These are phyloP conservation scores for Perilla frutescens DNA, from an alignment of 257 asterid genomes.

Conservation along the genomic window DNA sequence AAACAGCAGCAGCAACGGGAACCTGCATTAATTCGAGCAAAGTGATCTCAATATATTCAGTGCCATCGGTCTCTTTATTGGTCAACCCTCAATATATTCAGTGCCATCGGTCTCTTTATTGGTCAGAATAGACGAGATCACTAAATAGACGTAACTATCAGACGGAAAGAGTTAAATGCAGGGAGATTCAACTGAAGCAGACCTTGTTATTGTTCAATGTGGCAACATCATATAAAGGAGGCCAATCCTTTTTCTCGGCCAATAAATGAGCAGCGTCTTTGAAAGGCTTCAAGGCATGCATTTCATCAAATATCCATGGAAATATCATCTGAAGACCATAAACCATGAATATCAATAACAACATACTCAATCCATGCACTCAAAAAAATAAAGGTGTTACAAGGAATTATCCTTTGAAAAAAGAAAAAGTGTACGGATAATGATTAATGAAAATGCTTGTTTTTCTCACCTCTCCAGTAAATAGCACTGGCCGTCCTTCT, in stretches of 20 bases:
- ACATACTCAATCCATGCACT: background rate
- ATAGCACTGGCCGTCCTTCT: constrained; percentile 74
- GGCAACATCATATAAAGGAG: constrained; percentile 69
- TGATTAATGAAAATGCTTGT: background rate
- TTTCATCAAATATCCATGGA: constrained; percentile 95
- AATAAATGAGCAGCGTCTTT: constrained; percentile 78
- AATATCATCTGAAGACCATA: constrained; percentile 69
- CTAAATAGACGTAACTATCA: background rate
- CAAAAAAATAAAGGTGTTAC: background rate
- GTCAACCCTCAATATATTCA: background rate
- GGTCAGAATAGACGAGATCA: background rate
- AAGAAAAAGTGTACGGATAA: too few relatives aligned
- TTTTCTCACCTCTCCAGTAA: constrained; percentile 86
- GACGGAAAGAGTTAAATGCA: background rate
- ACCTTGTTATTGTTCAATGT: constrained; percentile 78
- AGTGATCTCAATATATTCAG: background rate
- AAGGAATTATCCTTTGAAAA: constrained; percentile 7
- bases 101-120: background rate
- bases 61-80: background rate
- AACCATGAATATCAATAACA: constrained; percentile 7
- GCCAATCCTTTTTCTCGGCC: constrained; percentile 92
- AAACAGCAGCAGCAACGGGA: constrained; percentile 95
- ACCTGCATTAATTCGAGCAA: constrained; percentile 50
- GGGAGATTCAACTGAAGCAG: constrained; percentile 9
- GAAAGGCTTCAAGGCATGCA: constrained; percentile 76